Evolutionary conservation across 2,329 filamentous ascomycete genomes (phyloP).

Genomic region (Curvularia lunata): DNA sequence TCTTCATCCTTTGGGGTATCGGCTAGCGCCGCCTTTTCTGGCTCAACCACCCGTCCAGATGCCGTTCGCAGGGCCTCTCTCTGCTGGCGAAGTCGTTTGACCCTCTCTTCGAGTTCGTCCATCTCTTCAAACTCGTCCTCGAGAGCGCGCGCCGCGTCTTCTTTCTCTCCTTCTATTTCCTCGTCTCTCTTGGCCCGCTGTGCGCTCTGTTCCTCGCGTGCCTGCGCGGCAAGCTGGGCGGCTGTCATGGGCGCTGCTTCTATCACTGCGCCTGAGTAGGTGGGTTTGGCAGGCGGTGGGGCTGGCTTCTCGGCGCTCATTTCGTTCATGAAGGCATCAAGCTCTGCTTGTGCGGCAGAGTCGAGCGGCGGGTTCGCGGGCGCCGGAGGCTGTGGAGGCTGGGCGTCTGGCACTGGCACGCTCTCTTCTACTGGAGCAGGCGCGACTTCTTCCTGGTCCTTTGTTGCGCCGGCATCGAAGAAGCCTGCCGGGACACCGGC

Average conservation of each 20-base stretch:
- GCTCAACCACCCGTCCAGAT: slow-evolving; percentile 19
- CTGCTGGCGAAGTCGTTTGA: slow-evolving; percentile 54
- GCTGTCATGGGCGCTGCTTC: slow-evolving; percentile 56
- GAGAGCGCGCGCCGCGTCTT: slow-evolving; percentile 54
- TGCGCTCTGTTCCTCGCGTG: slow-evolving; percentile 52
- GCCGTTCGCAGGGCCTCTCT: slow-evolving; percentile 51
- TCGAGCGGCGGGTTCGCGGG: slow-evolving; percentile 21
- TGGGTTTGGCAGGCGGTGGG: slow-evolving; percentile 72
- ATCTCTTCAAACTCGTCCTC: slow-evolving; percentile 60
- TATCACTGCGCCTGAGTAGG: slow-evolving; percentile 50
- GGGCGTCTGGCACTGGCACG: slow-evolving; percentile 8
- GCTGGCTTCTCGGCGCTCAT: slow-evolving; percentile 78
- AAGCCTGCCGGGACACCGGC: slow-evolving; percentile 45
- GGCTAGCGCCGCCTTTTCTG: slow-evolving; percentile 16
- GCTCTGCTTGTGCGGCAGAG: slow-evolving; percentile 42
- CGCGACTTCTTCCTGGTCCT: slow-evolving; percentile 16
- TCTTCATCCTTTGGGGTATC: slow-evolving; percentile 25
- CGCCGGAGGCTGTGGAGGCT: slow-evolving; percentile 16
- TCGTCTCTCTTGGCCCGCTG: slow-evolving; percentile 52
- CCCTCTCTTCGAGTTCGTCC: slow-evolving; percentile 56
- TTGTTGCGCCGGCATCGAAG: slow-evolving; percentile 39
- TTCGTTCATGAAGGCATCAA: slow-evolving; percentile 62
- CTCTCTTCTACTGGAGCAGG: slow-evolving; percentile 4
- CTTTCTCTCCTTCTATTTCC: slow-evolving; percentile 57
- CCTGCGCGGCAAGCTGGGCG: slow-evolving; percentile 55